Evolutionary conservation across 305 asterid genomes (phyloP), one percentile per base, ranked within the genome.

Genomic region (Stenogyne calaminthoides): DNA sequence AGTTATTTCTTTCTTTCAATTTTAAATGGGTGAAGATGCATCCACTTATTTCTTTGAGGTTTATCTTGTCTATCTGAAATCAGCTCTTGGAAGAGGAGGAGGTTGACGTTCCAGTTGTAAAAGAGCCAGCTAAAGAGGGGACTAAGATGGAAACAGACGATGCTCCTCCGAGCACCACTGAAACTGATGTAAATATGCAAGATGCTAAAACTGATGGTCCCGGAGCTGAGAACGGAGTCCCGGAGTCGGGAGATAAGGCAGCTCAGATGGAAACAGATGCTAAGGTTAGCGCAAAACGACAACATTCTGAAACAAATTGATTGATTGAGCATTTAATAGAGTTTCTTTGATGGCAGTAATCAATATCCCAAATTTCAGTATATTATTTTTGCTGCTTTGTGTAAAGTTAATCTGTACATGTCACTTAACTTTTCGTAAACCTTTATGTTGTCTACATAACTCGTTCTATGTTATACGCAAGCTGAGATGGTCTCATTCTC

Each of bases 11-110:
- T 11, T 15, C 15, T 34, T 59, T 32, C 49, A 42, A 46, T 32
- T 40, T 27, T 60, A 7, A 4, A n/a, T 10, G 32, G 18, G 20
- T 20, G 9, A 3, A 20, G 11, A 1, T 15, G 12, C 12, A 2
- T 22, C 12, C 40, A 1, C 22, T 2, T 40, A 55, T 52, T 42
- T 39, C 22, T 18, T 20, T 42, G 7, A 29, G 18, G 3, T 52
- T 37, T 56, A 19, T 66, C 19, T 36, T 14, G 44, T 61, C 1
- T 62, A 19, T 51, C 67, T 59, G 70, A 72, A 46, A 61, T 34
- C 84, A 95, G 97, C 96, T 92, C 54, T 68, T 92, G 75, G 99
- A 95, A 77, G 99, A 90, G 83, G 99, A 90, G 16, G 97, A 89
- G 54, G 79, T 76, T 15, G 96, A 90, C 64, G 88, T 90, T 57